Evolutionary conservation across 345 rosid genomes (phyloP).

Genomic region (Passiflora organensis): DNA sequence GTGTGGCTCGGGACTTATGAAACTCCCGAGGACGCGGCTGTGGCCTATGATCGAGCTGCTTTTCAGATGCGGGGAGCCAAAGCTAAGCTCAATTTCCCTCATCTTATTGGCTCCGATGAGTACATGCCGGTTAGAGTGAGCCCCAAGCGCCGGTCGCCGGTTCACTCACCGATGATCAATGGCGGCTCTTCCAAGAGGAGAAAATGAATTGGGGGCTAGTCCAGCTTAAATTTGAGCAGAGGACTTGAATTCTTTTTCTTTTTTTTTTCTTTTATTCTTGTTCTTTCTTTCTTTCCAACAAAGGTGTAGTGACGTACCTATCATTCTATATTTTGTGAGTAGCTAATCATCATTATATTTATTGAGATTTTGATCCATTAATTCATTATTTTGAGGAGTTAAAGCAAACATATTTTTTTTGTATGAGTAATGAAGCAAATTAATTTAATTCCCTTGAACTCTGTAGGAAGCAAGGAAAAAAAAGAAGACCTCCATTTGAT

Average conservation of each 20-base stretch:
- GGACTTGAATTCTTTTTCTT: not conserved
- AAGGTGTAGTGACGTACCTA: too few relatives aligned
- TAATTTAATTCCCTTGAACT: too few relatives aligned
- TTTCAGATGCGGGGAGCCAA: conserved; percentile 31
- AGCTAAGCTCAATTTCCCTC: conserved; percentile 38
- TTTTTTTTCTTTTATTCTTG: not conserved
- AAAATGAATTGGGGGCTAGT: not conserved
- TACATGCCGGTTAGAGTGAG: conserved; percentile 39
- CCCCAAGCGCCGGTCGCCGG: conserved; percentile 33
- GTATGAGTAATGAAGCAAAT: too few relatives aligned
- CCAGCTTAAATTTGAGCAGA: too few relatives aligned
- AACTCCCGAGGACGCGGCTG: conserved; percentile 55
- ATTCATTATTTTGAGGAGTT: too few relatives aligned
- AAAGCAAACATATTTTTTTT: too few relatives aligned
- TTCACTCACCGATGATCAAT: not conserved
- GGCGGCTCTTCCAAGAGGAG: conserved; percentile 4
- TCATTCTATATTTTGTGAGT: too few relatives aligned
- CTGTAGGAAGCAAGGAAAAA: too few relatives aligned
- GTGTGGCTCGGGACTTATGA: conserved; percentile 68
- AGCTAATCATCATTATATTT: too few relatives aligned
- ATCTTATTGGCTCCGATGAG: conserved; percentile 24
- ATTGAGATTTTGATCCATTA: too few relatives aligned
- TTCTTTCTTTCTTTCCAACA: too few relatives aligned
- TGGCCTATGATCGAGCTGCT: conserved; percentile 33
- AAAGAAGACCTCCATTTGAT: too few relatives aligned